phyloP scores from a whole-genome alignment of 805 yeast genomes.

The Cyberlindnera mycetangii region DNA sequence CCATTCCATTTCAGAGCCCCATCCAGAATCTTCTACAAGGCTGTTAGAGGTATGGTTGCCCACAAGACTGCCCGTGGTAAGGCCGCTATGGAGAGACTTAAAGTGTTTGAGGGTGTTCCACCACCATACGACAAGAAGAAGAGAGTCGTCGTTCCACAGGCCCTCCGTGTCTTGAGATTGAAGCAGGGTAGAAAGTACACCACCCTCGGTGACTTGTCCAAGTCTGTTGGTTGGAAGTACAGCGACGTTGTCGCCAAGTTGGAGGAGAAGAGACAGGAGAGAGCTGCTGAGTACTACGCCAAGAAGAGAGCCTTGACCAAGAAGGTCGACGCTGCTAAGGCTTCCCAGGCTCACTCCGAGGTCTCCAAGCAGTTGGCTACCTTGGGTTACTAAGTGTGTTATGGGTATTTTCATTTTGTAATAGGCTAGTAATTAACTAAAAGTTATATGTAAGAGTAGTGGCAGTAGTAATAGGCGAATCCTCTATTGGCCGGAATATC shows the following conservation, averaged over 20 bases:
- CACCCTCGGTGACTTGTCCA: conserved; percentile 93
- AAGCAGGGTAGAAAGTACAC: conserved; percentile 99
- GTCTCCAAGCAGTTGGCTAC: conserved; percentile 92
- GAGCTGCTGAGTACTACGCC: conserved; percentile 98
- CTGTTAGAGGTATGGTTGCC: conserved; percentile 98
- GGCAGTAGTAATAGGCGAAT: background rate
- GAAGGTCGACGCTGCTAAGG: conserved; percentile 85
- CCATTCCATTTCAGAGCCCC: conserved; percentile 99
- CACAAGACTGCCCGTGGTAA: conserved; percentile 99
- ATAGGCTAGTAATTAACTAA: conserved; percentile 10
- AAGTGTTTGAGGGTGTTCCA: conserved; percentile 99
- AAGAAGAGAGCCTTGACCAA: conserved; percentile 95
- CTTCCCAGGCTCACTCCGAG: conserved; percentile 85
- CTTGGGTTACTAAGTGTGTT: conserved; percentile 82
- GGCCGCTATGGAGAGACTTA: conserved; percentile 98
- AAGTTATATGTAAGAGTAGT: conserved; percentile 7
- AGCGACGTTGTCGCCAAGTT: conserved; percentile 95
- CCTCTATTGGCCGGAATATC: too few relatives aligned
- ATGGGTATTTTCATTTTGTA: conserved; percentile 6
- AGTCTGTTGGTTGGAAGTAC: conserved; percentile 99
- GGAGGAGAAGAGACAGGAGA: conserved; percentile 99
- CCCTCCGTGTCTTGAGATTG: conserved; percentile 97
- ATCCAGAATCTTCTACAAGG: conserved; percentile 99
- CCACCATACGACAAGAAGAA: conserved; percentile 99
- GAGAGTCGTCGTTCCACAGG: conserved; percentile 99